Percentiles rank a stretch among this genome's conserved stretches.
Evolutionary conservation across 1,139 yeast genomes (phyloP).

Genomic region (Diutina mesorugosa): DNA sequence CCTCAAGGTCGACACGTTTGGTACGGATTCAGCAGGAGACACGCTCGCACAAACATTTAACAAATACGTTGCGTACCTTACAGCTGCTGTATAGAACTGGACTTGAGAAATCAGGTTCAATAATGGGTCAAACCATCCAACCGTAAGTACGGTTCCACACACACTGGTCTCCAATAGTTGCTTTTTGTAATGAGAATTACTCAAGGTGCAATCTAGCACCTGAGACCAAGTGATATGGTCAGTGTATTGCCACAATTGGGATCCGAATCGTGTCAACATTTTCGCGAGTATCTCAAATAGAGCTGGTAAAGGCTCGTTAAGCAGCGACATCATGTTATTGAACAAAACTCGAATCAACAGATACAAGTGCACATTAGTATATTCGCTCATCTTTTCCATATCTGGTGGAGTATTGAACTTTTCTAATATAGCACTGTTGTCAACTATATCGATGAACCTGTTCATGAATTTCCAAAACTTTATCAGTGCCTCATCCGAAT

Average conservation of each 20-base stretch:
- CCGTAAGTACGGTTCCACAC: constrained; percentile 4
- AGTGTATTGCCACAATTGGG: constrained; percentile 37
- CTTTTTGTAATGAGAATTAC: constrained; percentile 7
- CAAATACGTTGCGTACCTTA: constrained; percentile 7
- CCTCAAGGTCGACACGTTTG: neutral
- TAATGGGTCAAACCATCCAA: neutral
- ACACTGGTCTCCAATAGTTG: constrained; percentile 5
- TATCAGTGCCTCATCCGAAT: constrained; percentile 27
- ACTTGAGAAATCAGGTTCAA: neutral
- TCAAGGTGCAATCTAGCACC: constrained; percentile 39
- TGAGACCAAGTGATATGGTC: constrained; percentile 33
- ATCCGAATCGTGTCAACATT: constrained; percentile 24
- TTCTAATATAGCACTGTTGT: constrained; percentile 25
- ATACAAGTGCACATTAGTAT: constrained; percentile 25
- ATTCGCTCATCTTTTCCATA: constrained; percentile 26
- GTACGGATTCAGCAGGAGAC: neutral
- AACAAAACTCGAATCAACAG: constrained; percentile 33
- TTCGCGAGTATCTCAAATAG: constrained; percentile 33
- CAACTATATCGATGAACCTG: constrained; percentile 25
- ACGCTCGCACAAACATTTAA: neutral
- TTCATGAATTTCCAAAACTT: constrained; percentile 41
- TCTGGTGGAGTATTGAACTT: constrained; percentile 31
- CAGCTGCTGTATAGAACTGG: constrained; percentile 20
- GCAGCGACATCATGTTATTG: constrained; percentile 36
- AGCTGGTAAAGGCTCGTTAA: constrained; percentile 42